Evolutionary conservation across 208 protist genomes (phyloP).

Genomic region (Naegleria fowleri): DNA sequence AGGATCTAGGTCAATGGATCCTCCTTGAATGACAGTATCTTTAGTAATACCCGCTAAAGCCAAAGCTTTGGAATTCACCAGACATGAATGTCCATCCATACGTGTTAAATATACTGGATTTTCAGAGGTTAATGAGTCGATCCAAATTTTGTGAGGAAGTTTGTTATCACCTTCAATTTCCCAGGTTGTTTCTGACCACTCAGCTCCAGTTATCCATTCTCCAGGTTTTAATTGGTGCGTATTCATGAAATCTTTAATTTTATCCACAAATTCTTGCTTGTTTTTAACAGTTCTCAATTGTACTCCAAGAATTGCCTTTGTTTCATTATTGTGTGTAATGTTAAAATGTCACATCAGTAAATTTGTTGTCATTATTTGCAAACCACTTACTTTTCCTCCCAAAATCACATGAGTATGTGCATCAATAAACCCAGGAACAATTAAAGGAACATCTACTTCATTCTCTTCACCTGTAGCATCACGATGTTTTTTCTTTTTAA

Average conservation of each 20-base stretch:
- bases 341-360: too few relatives aligned
- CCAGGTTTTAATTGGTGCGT: constrained; percentile 32
- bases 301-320: constrained; percentile 41
- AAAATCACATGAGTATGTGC: constrained; percentile 59
- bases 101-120: constrained; percentile 55
- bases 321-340: background rate
- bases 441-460: constrained; percentile 35
- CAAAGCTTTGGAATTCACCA: constrained; percentile 56
- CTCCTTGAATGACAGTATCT: constrained; percentile 39
- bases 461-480: constrained; percentile 36
- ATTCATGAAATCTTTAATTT: constrained; percentile 35
- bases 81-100: constrained; percentile 53
- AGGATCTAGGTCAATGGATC: constrained; percentile 45
- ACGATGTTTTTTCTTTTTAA: background rate
- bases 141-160: constrained; percentile 49
- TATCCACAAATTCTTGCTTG: constrained; percentile 43
- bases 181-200: constrained; percentile 53
- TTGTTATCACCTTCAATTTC: constrained; percentile 39
- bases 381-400: constrained; percentile 35
- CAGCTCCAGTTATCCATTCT: constrained; percentile 50
- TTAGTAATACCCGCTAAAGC: constrained; percentile 49
- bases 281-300: constrained; percentile 39
- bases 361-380: background rate
- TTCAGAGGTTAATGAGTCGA: constrained; percentile 49
- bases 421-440: constrained; percentile 62